Evolutionary conservation across 208 protist species (phyloP), one percentile per base, ranked within the genome.

Genomic region (Novymonas esmeraldas): DNA sequence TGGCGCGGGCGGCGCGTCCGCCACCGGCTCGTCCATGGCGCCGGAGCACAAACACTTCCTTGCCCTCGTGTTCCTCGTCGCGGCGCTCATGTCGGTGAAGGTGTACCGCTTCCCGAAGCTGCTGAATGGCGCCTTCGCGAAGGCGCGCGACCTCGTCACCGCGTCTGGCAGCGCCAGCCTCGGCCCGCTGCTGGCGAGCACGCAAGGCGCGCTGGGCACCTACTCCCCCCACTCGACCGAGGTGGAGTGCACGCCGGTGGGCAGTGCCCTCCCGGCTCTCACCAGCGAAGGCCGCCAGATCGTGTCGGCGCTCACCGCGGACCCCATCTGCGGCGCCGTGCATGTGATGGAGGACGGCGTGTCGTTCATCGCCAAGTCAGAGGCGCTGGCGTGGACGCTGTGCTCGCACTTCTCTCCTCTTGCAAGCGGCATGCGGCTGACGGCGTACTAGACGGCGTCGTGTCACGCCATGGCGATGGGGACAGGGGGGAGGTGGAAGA

Each of bases 361-460:
- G 0, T 86, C 91, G 0, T 62, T 82, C 26, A 81, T 92, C 34
- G 75, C 79, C 16, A 81, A 80, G 45, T 68, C 66, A 24, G 91
- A 96, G 79, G 88, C 87, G 20, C 68, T 93, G 38, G 73, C 77
- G 78, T 96, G 91, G 91, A 86, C 73, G 62, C 29, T 92, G 64
- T 90, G 84, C 60, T 91, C 88, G 50, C 82, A 85, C 73, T 96
- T 96, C 64, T 93, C 91, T 2, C 86, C 88, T 0, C 71, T 94
- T 0, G 81, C 75, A 14, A 84, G 85, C 2, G 88, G 91, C 3
- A 78, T 72, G 0, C 67, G 83, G 11, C 49, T 94, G 4, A 68
- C 76, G 1, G 82, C 83, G 1, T 38, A 36, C 26, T 34, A 18
- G 16, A 38, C 13, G 18, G 10, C n/a, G 7, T 34, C 29, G 13